Evolutionary conservation across 352 stramenopile genomes (phyloP), one percentile per base, ranked within the genome.

Genomic region (Pythium folliculosum): DNA sequence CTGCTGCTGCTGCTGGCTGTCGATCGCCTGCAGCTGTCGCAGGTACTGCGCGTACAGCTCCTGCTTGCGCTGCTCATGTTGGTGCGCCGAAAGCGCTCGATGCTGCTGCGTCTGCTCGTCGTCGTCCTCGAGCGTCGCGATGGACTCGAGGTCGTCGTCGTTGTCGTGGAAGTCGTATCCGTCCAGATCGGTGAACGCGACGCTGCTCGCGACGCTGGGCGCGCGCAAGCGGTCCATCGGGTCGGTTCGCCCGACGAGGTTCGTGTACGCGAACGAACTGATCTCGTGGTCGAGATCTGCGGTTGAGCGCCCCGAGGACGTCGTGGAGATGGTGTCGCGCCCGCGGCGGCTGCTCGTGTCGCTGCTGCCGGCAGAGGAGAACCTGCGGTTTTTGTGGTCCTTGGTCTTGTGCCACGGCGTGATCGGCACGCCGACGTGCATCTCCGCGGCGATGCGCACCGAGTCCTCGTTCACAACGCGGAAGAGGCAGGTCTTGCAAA

Each of bases 401-500:
- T 45, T 48, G 16, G 38, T 8, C 5, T 54, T 53, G 19, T 35
- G 13, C 61, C 61, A 68, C 32, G 61, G 61, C 43, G 61, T 62
- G 30, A 68, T 50, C 9, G 40, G 40, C 22, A 49, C 61, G 43
- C 61, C 61, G 12, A 49, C 38, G 32, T 68, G 47, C 51, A 68
- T 59, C 44, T 68, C 61, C 22, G 40, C 49, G 12, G 61, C 61
- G 30, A 68, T 62, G 27, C 61, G 61, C 44, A 53, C 45, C 25
- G 61, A 44, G 52, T 68, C 61, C 6, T 68, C 61, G 43, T 68
- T 68, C 5, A 68, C 61, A 3, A 51, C 51, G 21, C 52, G 40
- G 35, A 68, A 44, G 19, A 68, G 49, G 30, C 61, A 68, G 5
- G 61, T 61, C 52, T 68, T 68, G 52, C 61, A 68, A 2, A 68